A percentile compares a stretch with the other conserved stretches of the same genome.
phyloP scores from a whole-genome alignment of 148 eudicot species.

The Nepenthes mirabilis region DNA sequence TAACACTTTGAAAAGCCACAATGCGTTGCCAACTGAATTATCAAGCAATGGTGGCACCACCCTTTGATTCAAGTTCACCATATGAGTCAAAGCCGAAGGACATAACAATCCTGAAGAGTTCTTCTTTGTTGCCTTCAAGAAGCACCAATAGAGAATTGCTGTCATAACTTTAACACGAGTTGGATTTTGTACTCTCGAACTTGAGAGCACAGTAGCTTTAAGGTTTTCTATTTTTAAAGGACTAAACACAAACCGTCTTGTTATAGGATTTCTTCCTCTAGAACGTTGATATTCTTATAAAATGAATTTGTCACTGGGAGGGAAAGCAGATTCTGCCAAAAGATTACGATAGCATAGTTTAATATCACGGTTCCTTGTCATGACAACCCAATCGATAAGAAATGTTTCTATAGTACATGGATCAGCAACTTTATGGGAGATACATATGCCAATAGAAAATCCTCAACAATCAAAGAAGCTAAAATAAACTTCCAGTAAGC shows the following conservation, averaged over 20 bases:
- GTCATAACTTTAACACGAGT: conserved; percentile 34
- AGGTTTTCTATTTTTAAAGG: conserved; percentile 5
- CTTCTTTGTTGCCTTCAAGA: not conserved
- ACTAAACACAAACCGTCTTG: not conserved
- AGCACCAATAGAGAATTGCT: conserved; percentile 18
- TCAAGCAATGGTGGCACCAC: conserved; percentile 17
- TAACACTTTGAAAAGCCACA: not conserved
- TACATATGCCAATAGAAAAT: conserved; percentile 8
- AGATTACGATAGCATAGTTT: not conserved
- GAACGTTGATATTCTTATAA: too few species aligned
- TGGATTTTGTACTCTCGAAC: conserved; percentile 1
- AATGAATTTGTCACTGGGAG: not conserved
- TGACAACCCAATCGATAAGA: conserved; percentile 10
- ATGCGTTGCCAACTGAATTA: not conserved
- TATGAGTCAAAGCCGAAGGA: conserved; percentile 26
- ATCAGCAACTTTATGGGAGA: conserved; percentile 14
- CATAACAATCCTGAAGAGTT: too few species aligned
- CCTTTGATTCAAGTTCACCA: conserved; percentile 28
- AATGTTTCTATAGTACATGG: conserved; percentile 1
- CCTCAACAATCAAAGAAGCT: conserved; percentile 12
- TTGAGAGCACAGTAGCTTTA: not conserved
- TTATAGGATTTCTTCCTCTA: not conserved
- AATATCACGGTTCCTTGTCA: not conserved
- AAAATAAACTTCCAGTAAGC: too few species aligned
- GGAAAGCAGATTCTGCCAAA: conserved; percentile 13